These are phyloP conservation scores for Mycogone perniciosa DNA, from an alignment of 2,329 filamentous ascomycete species.

Conservation along the genomic window DNA sequence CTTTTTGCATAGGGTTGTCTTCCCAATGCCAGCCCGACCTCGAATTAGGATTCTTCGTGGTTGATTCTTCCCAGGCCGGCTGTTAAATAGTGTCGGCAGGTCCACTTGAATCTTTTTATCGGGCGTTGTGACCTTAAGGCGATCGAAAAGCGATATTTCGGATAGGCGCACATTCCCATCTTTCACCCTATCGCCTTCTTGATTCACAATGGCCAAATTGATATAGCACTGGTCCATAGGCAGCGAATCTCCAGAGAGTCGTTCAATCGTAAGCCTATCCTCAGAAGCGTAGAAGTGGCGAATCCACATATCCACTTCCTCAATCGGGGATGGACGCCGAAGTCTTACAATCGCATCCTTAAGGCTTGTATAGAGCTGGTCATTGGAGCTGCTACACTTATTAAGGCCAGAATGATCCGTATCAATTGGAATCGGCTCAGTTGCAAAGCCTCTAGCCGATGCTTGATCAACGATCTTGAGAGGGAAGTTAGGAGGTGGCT, in stretches of 20 bases:
- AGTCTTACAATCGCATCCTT: too few species aligned
- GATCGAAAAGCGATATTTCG: constrained; percentile 4
- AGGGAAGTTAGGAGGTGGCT: too few species aligned
- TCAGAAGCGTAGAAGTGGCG: constrained; percentile 18
- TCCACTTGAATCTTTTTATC: constrained; percentile 18
- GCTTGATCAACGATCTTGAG: too few species aligned
- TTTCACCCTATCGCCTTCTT: not conserved
- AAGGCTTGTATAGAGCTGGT: too few species aligned
- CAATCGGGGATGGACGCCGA: too few species aligned
- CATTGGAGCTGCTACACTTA: too few species aligned
- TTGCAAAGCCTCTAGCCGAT: too few species aligned
- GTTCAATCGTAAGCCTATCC: constrained; percentile 25
- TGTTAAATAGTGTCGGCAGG: constrained; percentile 23
- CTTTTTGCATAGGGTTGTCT: constrained; percentile 35
- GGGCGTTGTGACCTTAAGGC: constrained; percentile 22
- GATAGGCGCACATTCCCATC: too few species aligned
- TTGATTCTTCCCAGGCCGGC: constrained; percentile 14
- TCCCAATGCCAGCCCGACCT: constrained; percentile 30
- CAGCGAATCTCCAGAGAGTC: constrained; percentile 28
- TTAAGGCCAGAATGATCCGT: too few species aligned
- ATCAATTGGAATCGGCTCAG: too few species aligned
- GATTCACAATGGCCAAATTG: constrained; percentile 32
- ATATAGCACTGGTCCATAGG: constrained; percentile 34
- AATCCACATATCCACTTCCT: constrained; percentile 10
- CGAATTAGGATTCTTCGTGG: constrained; percentile 29